phyloP scores from a whole-genome alignment of 2,329 filamentous ascomycete genomes.

The Nemania abortiva region DNA sequence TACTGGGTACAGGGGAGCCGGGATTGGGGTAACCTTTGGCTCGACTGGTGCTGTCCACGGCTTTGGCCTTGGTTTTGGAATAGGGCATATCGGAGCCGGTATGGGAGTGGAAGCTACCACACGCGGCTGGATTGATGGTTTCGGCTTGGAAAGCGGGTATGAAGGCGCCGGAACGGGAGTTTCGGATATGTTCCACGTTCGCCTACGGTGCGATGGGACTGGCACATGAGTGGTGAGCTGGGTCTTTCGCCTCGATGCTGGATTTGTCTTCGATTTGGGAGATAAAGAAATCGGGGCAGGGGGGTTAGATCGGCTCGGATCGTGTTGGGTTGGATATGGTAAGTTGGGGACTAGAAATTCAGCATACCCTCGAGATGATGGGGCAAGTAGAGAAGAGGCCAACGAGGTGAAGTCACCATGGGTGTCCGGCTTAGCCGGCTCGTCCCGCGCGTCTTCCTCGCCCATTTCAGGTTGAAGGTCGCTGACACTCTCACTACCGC shows the following conservation, averaged over 20 bases:
- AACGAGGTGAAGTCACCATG: conserved; percentile 18
- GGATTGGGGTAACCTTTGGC: conserved; percentile 9
- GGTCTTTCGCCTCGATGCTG: conserved; percentile 13
- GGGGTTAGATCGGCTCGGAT: conserved; percentile 10
- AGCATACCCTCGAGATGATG: conserved; percentile 38
- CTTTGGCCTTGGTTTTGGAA: conserved; percentile 11
- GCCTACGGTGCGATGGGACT: conserved; percentile 33
- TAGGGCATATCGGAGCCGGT: conserved; percentile 8
- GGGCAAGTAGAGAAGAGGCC: conserved; percentile 19
- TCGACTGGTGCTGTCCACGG: background rate
- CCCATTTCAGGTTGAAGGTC: background rate
- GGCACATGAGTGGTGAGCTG: conserved; percentile 38
- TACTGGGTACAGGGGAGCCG: conserved; percentile 10
- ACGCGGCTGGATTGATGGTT: background rate
- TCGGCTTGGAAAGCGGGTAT: conserved; percentile 1
- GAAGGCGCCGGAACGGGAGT: conserved; percentile 32
- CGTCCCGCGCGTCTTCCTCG: conserved; percentile 13
- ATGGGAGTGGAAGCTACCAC: conserved; percentile 19
- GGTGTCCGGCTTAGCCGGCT: background rate
- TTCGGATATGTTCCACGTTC: conserved; percentile 18
- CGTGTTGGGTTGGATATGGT: conserved; percentile 20
- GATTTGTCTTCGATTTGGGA: conserved; percentile 25
- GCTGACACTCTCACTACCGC: conserved; percentile 23
- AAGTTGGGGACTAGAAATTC: conserved; percentile 31
- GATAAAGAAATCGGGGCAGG: conserved; percentile 36